A percentile compares a stretch with the other conserved stretches of the same genome.
phyloP scores from a whole-genome alignment of 441 rosid genomes.

The Bocquillonia castaneifolia region DNA sequence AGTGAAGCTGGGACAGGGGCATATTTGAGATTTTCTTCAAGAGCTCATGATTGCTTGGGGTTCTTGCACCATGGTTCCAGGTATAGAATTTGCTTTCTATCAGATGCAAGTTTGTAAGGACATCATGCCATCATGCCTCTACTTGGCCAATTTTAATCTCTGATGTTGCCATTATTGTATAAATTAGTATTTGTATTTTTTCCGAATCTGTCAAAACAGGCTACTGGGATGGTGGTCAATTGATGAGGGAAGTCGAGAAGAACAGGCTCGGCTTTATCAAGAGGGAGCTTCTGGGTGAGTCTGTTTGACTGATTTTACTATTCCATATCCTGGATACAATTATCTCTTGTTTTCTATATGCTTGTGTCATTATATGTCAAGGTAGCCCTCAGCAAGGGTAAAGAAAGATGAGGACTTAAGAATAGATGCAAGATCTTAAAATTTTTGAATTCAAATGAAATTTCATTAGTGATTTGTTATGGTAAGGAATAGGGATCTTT shows the following conservation, averaged over 20 bases:
- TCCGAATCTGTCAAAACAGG: constrained; percentile 40
- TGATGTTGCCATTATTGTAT: constrained; percentile 2
- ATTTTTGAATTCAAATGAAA: constrained; percentile 1
- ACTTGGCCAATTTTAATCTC: not conserved
- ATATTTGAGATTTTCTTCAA: constrained; percentile 64
- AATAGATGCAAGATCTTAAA: constrained; percentile 12
- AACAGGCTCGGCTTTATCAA: constrained; percentile 78
- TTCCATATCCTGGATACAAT: not conserved
- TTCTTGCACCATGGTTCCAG: constrained; percentile 97
- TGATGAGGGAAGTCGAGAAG: constrained; percentile 92
- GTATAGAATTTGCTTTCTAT: constrained; percentile 36
- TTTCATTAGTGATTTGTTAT: not conserved
- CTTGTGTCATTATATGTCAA: not conserved
- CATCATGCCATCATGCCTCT: not conserved
- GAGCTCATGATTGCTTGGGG: constrained; percentile 74
- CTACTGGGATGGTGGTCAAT: constrained; percentile 99
- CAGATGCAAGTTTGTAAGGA: not conserved
- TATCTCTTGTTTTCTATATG: not conserved
- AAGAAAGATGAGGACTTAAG: constrained; percentile 6
- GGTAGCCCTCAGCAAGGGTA: not conserved
- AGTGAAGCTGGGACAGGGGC: constrained; percentile 60
- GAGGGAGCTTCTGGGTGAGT: constrained; percentile 69
- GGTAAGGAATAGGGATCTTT: not conserved
- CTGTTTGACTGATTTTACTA: constrained; percentile 8
- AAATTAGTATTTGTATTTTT: constrained; percentile 14